Evolutionary conservation across 139 green algal species (phyloP).

Genomic region (Chlorella sorokiniana): DNA sequence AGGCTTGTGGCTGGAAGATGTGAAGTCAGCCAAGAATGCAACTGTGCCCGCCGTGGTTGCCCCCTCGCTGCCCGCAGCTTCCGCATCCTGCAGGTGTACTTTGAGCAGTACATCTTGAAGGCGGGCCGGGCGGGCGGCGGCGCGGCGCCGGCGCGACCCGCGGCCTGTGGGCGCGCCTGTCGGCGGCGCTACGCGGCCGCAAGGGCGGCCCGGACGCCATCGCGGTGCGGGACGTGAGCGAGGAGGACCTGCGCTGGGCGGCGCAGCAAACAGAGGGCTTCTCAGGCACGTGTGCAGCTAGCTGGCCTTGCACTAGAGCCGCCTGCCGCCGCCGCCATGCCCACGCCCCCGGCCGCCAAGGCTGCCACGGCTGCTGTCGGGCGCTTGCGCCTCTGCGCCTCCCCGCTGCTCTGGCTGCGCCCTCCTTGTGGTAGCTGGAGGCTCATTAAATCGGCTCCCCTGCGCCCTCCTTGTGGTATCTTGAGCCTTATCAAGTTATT

Average conservation of each 20-base stretch:
- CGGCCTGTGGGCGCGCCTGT: slow-evolving; percentile 31
- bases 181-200: slow-evolving; percentile 52
- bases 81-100: slow-evolving; percentile 85
- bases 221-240: slow-evolving; percentile 44
- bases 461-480: not conserved
- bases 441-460: not conserved
- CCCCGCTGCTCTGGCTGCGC: no score
- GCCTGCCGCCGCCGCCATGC: not conserved
- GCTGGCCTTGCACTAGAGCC: not conserved
- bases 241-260: slow-evolving; percentile 60
- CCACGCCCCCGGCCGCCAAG: no score
- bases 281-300: slow-evolving; percentile 52
- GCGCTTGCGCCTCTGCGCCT: no score
- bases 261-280: slow-evolving; percentile 89
- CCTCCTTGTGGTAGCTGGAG: no score
- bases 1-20: no score
- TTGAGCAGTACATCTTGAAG: slow-evolving; percentile 86
- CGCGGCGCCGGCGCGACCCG: slow-evolving; percentile 45
- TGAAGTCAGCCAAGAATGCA: no score
- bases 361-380: no score
- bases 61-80: not conserved
- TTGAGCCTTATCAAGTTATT: no score
- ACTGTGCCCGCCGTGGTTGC: no score
- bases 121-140: slow-evolving; percentile 65
- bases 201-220: slow-evolving; percentile 68